Conservation (phyloP, 306 rosid species). For the Crataegus laevigata region DNA sequence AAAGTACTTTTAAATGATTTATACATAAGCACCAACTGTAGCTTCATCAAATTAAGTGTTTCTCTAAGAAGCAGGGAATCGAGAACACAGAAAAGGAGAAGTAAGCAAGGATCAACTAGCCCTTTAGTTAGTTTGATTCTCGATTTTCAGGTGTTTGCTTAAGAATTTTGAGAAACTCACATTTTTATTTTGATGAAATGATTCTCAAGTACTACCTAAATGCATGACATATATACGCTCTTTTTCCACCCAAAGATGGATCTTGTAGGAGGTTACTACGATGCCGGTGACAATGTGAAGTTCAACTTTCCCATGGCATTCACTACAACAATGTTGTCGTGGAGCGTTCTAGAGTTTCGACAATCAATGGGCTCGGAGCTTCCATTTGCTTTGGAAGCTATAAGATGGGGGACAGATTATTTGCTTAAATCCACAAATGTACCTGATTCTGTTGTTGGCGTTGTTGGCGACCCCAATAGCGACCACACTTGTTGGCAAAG, state of each 20-base stretch:
- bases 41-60: no score
- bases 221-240: not conserved
- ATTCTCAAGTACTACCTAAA: no score
- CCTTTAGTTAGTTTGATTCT: no score
- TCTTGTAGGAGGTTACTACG: not conserved
- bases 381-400: not conserved
- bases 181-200: no score
- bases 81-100: no score
- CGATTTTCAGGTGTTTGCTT: no score
- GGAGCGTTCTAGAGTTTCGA: not conserved
- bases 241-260: not conserved
- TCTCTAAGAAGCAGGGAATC: no score
- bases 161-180: no score
- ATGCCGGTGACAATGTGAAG: not conserved
- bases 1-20: no score
- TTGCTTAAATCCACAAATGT: not conserved
- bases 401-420: not conserved
- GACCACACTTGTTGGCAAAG: not conserved
- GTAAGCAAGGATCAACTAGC: no score
- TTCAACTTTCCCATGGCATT: not conserved
- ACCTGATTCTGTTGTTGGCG: not conserved
- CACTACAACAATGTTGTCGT: not conserved
- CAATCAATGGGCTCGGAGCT: not conserved
- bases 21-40: no score
- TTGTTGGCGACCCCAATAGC: not conserved